Evolutionary conservation across 2,329 filamentous ascomycete genomes (phyloP), one percentile per base, ranked within the genome.

Genomic region (Alternaria solani): DNA sequence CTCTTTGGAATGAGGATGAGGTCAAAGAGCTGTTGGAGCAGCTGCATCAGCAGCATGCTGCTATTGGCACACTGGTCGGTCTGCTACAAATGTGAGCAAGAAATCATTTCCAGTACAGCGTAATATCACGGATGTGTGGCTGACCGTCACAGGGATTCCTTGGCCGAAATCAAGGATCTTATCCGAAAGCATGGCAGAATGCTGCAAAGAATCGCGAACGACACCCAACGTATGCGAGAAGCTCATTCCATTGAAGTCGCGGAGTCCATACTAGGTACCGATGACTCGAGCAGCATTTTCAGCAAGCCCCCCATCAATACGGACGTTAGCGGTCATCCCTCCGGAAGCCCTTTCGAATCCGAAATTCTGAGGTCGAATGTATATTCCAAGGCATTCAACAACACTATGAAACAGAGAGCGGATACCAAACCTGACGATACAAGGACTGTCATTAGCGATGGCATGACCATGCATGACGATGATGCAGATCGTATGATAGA

Each of bases 191-290:
- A 36, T 36, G 14, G 6, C 5, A 36, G 6, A 7, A 36, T 36
- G 32, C 32, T 36, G 3, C 14, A 18, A 18, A 28, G 51, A 26
- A 59, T 69, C 6, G 54, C 53, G 2, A 32, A 23, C 18, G 44
- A 60, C 25, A 68, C 65, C 14, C 28, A 51, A 14, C 9, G 42
- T 5, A 46, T 65, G 9, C 62, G 66, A 25, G 36, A 51, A 30
- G 42, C 61, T 11, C 51, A 58, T 43, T 52, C 62, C 3, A 44
- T 66, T 4, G 54, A 61, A 20, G 64, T 57, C 4, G 64, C 66
- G 3, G 59, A 57, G 11, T 69, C 66, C 5, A 60, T 69, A 11
- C 59, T 70, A 11, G 46, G 47, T 7, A 43, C 9, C 2, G 59
- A 61, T 3, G 32, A 49, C 18, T 32, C 43, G 16, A 28, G 26